Base-by-base conservation (phyloP, 495 filamentous ascomycete species). In the Xylaria castorea region DNA sequence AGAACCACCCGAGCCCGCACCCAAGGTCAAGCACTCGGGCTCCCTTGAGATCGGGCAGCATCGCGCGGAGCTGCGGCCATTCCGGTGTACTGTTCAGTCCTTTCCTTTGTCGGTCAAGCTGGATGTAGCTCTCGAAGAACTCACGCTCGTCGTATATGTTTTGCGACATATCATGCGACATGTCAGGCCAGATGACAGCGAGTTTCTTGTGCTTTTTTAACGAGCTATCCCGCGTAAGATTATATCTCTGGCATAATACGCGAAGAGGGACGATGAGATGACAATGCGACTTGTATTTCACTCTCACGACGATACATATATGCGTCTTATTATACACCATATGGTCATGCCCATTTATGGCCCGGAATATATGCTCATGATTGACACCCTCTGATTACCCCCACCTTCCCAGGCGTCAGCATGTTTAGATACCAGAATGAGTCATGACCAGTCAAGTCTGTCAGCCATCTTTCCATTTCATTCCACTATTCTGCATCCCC, bases 21-120 rank as follows among this genome's bases (percentile, higher is more conserved):
- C 79, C 82, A 14, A 83, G 70, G 57, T 84, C 81, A n/a, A 83
- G 75, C 77, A 83, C 22, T 80, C 81, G 74, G 78, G 77, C 62
- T 30, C 70, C 76, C 2, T 50, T 25, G 42, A 83, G 75, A 55
- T 70, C 51, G 25, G 78, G 68, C 38, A 84, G 66, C 57, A 82
- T 74, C 32, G 74, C 62, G 30, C 72, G 72, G 2, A 83, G 65
- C 11, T 68, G 71, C 0, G 78, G 76, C 81, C 80, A 83, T 77
- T 83, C 81, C 4, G 78, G 77, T 2, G 77, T 76, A 22, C 78
- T 77, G 34, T 70, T 71, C 22, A 80, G 72, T 22, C 78, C 80
- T 3, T 73, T 53, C 16, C 65, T 63, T 40, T 78, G 80, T 30
- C 80, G 77, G 3, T 72, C 73, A 20, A 81, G 76, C 34, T 77